Percentiles rank a stretch among this genome's conserved stretches.
phyloP scores from a whole-genome alignment of 371 early-diverging fungal species.

The Synchytrium microbalum region DNA sequence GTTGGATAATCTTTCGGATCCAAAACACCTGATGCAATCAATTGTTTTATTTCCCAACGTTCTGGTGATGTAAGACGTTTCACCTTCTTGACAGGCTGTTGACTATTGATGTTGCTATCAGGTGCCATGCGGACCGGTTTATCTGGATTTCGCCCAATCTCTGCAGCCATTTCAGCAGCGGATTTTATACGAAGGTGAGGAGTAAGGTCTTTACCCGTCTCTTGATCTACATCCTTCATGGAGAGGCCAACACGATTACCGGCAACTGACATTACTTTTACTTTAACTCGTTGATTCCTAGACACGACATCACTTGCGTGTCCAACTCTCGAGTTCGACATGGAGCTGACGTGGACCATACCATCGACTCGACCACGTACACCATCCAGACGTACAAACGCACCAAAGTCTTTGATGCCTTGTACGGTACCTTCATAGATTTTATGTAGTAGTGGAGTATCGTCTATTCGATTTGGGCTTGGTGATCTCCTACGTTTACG shows the following conservation, averaged over 20 bases:
- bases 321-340: slow-evolving; percentile 60
- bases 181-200: slow-evolving; percentile 40
- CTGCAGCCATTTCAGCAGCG: slow-evolving; percentile 53
- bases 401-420: slow-evolving; percentile 84
- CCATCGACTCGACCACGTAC: slow-evolving; percentile 66
- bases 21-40: slow-evolving; percentile 89
- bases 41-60: slow-evolving; percentile 92
- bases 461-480: slow-evolving; percentile 10
- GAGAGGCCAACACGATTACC: slow-evolving; percentile 75
- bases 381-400: slow-evolving; percentile 80
- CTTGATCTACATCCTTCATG: slow-evolving; percentile 93
- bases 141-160: slow-evolving; percentile 57
- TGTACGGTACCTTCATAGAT: slow-evolving; percentile 78
- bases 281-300: slow-evolving; percentile 71
- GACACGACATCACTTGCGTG: slow-evolving; percentile 76
- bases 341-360: slow-evolving; percentile 75
- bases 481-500: slow-evolving; percentile 7
- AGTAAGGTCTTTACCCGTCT: slow-evolving; percentile 74
- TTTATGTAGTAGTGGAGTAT: slow-evolving; percentile 75
- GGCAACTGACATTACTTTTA: slow-evolving; percentile 85
- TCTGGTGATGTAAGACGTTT: slow-evolving; percentile 95
- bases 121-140: slow-evolving; percentile 36
- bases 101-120: neutral
- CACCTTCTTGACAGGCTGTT: slow-evolving; percentile 24
- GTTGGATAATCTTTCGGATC: slow-evolving; percentile 80